A percentile compares a stretch with the other conserved stretches of the same genome.
phyloP scores from a whole-genome alignment of 2,329 filamentous ascomycete genomes.

The Fusarium austroafricanum region DNA sequence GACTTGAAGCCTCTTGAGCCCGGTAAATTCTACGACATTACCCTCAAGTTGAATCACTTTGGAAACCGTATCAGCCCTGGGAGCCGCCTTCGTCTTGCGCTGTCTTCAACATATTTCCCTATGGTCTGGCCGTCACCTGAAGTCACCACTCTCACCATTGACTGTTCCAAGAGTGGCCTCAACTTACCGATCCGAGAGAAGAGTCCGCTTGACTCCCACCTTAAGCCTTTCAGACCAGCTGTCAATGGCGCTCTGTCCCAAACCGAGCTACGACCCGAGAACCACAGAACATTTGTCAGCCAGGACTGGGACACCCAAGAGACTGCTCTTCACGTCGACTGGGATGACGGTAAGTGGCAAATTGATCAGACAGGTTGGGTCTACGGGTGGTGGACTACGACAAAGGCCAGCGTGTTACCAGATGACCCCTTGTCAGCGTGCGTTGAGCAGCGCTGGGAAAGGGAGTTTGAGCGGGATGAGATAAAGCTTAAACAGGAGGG shows the following conservation, averaged over 20 bases:
- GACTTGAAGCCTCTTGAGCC: background rate
- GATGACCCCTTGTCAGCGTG: background rate
- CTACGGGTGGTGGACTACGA: constrained; percentile 1
- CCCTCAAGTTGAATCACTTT: background rate
- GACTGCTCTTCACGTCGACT: background rate
- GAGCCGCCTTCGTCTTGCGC: background rate
- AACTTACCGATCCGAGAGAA: background rate
- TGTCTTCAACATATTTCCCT: constrained; percentile 8
- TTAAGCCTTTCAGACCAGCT: background rate
- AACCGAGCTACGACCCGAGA: background rate
- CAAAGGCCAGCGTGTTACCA: background rate
- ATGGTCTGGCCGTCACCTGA: constrained; percentile 14
- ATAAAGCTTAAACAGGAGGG: background rate
- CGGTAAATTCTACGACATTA: background rate
- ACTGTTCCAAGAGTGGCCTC: background rate
- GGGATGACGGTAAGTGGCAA: constrained; percentile 7
- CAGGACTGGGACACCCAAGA: background rate
- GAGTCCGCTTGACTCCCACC: background rate
- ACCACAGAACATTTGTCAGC: background rate
- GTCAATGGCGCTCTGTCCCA: background rate
- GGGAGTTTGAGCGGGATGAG: background rate
- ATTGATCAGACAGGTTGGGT: background rate
- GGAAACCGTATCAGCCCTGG: background rate
- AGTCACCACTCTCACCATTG: background rate
- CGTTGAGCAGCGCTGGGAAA: background rate